phyloP scores from a whole-genome alignment of 495 filamentous ascomycete species.

The Choiromyces venosus region DNA sequence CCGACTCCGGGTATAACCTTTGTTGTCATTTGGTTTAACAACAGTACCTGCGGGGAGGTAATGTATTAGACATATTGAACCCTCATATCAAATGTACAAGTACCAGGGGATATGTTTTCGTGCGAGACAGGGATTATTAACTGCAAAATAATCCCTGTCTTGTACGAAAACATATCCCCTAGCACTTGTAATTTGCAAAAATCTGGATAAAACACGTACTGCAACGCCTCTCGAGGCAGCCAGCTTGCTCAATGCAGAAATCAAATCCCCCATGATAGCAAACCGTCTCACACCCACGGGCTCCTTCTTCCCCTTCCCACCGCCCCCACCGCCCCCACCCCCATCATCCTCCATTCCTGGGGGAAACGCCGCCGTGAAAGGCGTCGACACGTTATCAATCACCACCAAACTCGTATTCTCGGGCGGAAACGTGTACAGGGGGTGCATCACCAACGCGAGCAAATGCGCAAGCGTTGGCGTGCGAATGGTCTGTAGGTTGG shows the following conservation, averaged over 20 bases:
- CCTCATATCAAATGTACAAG: too few relatives aligned
- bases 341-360: conserved; percentile 28
- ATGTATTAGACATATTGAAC: not conserved
- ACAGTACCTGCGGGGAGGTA: conserved; percentile 1
- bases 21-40: conserved; percentile 38
- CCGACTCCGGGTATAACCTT: conserved; percentile 25
- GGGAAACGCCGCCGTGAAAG: conserved; percentile 70
- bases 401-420: conserved; percentile 59
- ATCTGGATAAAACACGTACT: not conserved
- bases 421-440: conserved; percentile 57
- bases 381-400: conserved; percentile 67
- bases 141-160: too few relatives aligned
- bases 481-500: conserved; percentile 39
- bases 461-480: conserved; percentile 65
- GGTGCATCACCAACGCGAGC: conserved; percentile 63
- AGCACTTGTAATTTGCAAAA: not conserved
- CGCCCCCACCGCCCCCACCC: not conserved
- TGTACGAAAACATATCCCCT: too few relatives aligned
- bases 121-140: too few relatives aligned
- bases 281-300: conserved; percentile 35
- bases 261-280: conserved; percentile 41
- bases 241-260: conserved; percentile 56
- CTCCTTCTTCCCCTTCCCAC: conserved; percentile 25
- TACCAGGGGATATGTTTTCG: too few relatives aligned
- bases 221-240: conserved; percentile 64